Base-by-base conservation (phyloP, 768 basidiomycete genomes). In the Tylopilus sp. region DNA sequence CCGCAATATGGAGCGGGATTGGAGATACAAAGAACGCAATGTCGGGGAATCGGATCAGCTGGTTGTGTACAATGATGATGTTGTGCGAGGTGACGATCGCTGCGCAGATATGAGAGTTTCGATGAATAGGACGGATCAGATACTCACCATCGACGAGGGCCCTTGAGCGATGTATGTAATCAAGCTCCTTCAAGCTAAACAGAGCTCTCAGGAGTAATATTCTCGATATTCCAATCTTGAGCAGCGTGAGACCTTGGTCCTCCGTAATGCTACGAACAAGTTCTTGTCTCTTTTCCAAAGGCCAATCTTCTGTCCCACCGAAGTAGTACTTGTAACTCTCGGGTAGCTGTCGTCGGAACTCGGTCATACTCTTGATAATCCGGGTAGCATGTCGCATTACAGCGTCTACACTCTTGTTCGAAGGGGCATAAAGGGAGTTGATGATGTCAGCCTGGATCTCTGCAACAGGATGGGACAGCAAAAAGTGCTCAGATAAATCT, bases 401-500 rank as follows among this genome's bases (percentile, higher is more conserved):
- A 9, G 79, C 73, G 56, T 89, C 86, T 1, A 78, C 79, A 21
- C 76, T 78, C 67, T 86, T 85, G 42, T 76, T 78, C n/a, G 83
- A 81, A 1, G 91, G 90, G 8, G 82, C 77, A 62, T 92, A 93
- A 8, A 93, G 75, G 10, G 88, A 88, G 64, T 88, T 89, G 73
- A 92, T 88, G 53, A 93, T 89, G 55, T 92, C 91, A 4, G 90
- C 91, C 57, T 93, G 91, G 51, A 93, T 89, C 57, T 89, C 87
- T 21, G 84, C 84, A 41, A 92, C 75, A 8, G 86, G 83, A 47
- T 83, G 80, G 18, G 86, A 89, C 22, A 84, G 73, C 47, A 86
- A 76, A 64, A 91, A 92, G 64, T 92, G 88, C 59, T 89, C 87
- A 3, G 88, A 88, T 57, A 86, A 81, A 44, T 87, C 82, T 23